Evolutionary conservation across 2,329 filamentous ascomycete genomes (phyloP).

Genomic region (Fusarium bactridioides): DNA sequence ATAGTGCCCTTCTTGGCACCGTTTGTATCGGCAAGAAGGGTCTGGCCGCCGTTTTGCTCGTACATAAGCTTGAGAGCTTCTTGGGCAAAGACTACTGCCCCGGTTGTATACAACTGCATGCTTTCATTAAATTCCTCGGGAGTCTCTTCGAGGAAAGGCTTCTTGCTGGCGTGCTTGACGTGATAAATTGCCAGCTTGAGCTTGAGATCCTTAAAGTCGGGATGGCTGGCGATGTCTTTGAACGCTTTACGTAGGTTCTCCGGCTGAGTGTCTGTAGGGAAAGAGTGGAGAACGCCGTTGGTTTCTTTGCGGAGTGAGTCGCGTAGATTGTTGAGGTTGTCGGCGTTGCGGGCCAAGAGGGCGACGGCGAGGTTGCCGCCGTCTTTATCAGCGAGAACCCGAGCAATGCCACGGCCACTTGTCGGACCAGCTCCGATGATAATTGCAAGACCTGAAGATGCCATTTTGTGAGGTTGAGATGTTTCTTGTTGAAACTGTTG

Average conservation of each 20-base stretch:
- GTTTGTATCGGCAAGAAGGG: conserved; percentile 52
- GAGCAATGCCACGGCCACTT: conserved; percentile 64
- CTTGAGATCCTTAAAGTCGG: conserved; percentile 58
- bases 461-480: conserved; percentile 44
- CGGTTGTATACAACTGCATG: conserved; percentile 61
- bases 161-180: conserved; percentile 63
- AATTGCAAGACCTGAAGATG: conserved; percentile 58
- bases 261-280: conserved; percentile 23
- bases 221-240: conserved; percentile 54
- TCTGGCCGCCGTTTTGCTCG: conserved; percentile 57
- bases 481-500: background rate
- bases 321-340: conserved; percentile 40
- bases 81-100: conserved; percentile 64
- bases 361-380: conserved; percentile 33
- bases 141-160: conserved; percentile 63
- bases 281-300: conserved; percentile 33
- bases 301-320: conserved; percentile 58
- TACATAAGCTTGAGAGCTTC: conserved; percentile 60
- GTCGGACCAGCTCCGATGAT: conserved; percentile 59
- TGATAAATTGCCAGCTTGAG: conserved; percentile 62
- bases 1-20: conserved; percentile 63
- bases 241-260: conserved; percentile 17
- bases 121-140: conserved; percentile 57
- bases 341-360: conserved; percentile 25
- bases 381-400: conserved; percentile 35